Evolutionary conservation across 495 filamentous ascomycete genomes (phyloP), one percentile per base, ranked within the genome.

Genomic region (Margaritispora aquatica): DNA sequence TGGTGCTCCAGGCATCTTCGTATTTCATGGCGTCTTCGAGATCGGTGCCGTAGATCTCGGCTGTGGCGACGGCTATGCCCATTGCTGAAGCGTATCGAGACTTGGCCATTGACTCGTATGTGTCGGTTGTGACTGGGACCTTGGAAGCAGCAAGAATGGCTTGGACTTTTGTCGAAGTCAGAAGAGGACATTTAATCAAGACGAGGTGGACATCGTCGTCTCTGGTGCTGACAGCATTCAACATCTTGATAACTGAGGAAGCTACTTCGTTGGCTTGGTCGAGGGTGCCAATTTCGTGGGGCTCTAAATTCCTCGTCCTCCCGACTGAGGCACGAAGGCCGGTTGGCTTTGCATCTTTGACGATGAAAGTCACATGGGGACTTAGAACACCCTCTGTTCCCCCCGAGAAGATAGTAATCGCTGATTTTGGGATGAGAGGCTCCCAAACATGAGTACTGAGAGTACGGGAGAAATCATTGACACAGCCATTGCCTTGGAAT

Each of bases 401-500:
- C 27, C 66, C 66, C 0, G 59, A 63, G 49, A 68, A 66, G 23
- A 68, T 61, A 1, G 66, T 63, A 34, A 68, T 51, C 9, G 63
- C 61, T 11, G 54, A 57, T 19, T 58, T 15, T 10, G 63, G 63
- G 13, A 68, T 61, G 1, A 59, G 60, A 9, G 66, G 58, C 31
- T 63, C 66, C 60, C 60, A 68, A 20, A 68, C 63, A 21, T 60
- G 58, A 1, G 66, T 57, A 49, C 60, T 62, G 15, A 68, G 63
- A 15, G 66, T 66, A 11, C 63, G 57, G 20, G 63, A 68, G 57
- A 68, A 68, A 46, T 68, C 66, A 53, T 68, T 66, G 0, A 68
- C 63, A 55, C 66, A 68, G 1, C 66, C 66, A 26, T 68, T 68
- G 13, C 66, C 63, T n/a, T 68, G 27, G 10, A 26, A 24, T 1